Base-by-base conservation (phyloP, 306 rosid genomes). In the Luffa aegyptiaca region DNA sequence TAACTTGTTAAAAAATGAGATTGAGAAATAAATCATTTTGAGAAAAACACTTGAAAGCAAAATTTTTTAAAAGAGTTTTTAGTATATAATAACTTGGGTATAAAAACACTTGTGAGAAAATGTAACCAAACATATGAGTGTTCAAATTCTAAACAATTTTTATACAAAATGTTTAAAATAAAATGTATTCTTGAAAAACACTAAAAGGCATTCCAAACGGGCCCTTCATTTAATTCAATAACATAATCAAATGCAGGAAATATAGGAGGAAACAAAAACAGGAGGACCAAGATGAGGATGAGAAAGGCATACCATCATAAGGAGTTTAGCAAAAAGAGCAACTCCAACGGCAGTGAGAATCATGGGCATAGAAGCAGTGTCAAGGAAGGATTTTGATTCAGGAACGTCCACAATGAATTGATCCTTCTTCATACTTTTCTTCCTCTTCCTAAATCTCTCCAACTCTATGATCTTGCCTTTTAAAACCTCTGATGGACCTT, bases 281-380 rank as follows among this genome's bases (percentile, higher is more conserved):
- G 3, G 20, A 70, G 35, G 5, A 44, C 55, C 73, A 66, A 17
- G 49, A 21, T 4, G 56, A 45, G 21, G 45, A 35, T 20, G 57
- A 26, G 41, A 11, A 11, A 2, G 31, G 11, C 10, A 6, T 79
- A 93, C 97, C 92, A 84, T 90, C 93, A 90, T 86, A 65, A 93
- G 93, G 44, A 90, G 89, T 82, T 90, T 92, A 55, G 97, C 95
- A 20, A 86, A 87, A 79, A 91, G 87, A 61, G 85, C 92, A 14
- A 90, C 53, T 46, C 90, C 98, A 1, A 87, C 93, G 10, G 84
- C 91, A 36, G 85, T 14, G 81, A 85, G 88, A 75, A 89, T 75
- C 97, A 92, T 88, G 61, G 97, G 97, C 88, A 92, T 76, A 51
- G 97, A 80, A 37, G 97, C 90, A 33, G 96, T 92, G 84, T 95